Evolutionary conservation across 1,284 basidiomycete genomes (phyloP).

Genomic region (Phylloboletellus chloephorus): DNA sequence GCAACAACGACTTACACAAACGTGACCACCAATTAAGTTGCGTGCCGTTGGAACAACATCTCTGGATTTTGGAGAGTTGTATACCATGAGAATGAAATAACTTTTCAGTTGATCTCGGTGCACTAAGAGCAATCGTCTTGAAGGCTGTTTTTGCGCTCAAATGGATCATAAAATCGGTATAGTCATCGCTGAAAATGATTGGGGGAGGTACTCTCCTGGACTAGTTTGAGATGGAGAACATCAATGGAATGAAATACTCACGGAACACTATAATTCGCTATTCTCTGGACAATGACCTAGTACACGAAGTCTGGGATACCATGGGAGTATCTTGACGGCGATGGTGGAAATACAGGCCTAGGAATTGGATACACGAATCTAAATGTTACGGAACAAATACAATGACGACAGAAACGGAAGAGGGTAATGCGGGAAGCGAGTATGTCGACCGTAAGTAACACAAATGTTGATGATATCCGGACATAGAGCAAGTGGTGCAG

Average conservation of each 20-base stretch:
- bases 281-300: not conserved
- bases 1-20: conserved; percentile 52
- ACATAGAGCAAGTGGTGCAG: not conserved
- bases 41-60: not conserved
- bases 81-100: conserved; percentile 7
- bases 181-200: not conserved
- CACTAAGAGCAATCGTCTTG: not conserved
- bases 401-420: conserved; percentile 5
- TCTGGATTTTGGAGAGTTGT: not conserved
- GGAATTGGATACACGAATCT: conserved; percentile 16
- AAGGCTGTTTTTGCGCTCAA: not conserved
- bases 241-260: too few relatives aligned
- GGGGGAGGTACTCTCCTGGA: too few relatives aligned
- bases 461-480: conserved; percentile 4
- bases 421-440: conserved; percentile 13
- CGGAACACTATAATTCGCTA: too few relatives aligned
- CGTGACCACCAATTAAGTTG: conserved; percentile 48
- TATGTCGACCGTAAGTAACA: conserved; percentile 1
- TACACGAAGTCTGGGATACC: not conserved
- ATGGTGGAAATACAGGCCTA: conserved; percentile 3
- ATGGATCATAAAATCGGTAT: not conserved
- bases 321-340: not conserved
- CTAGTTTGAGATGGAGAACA: too few relatives aligned
- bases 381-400: conserved; percentile 15
- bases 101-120: too few relatives aligned